These are phyloP conservation scores for Viola odorata DNA, from an alignment of 345 rosid species.

Conservation along the genomic window DNA sequence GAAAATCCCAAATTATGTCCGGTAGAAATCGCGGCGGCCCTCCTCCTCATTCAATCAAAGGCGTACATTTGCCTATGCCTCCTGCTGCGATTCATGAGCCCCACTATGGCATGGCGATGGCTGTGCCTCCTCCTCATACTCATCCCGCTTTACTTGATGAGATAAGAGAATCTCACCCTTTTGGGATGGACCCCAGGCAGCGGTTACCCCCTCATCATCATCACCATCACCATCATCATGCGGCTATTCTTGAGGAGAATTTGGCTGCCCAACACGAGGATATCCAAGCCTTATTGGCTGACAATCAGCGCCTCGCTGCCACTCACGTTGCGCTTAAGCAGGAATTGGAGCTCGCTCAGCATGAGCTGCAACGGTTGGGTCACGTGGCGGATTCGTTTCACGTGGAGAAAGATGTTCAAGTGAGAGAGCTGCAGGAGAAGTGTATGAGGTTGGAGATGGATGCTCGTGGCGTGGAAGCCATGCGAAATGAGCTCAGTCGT, in stretches of 20 bases:
- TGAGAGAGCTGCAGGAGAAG: slow-evolving; percentile 85
- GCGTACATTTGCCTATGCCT: slow-evolving; percentile 3
- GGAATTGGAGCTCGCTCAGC: slow-evolving; percentile 78
- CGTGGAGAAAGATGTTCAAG: slow-evolving; percentile 69
- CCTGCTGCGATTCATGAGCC: slow-evolving; percentile 1
- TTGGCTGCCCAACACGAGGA: slow-evolving; percentile 80
- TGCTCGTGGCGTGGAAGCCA: slow-evolving; percentile 57
- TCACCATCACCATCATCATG: slow-evolving; percentile 49
- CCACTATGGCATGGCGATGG: slow-evolving; percentile 28
- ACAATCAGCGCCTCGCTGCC: slow-evolving; percentile 79
- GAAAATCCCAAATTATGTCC: slow-evolving; percentile 17
- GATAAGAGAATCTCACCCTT: slow-evolving; percentile 45
- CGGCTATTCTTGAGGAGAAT: slow-evolving; percentile 61
- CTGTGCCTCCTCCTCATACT: slow-evolving; percentile 43
- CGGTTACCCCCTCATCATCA: too few species aligned
- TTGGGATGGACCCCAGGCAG: slow-evolving; percentile 48
- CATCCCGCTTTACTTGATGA: slow-evolving; percentile 59
- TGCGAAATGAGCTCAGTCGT: slow-evolving; percentile 54
- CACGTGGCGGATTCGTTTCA: slow-evolving; percentile 60
- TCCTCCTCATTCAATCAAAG: slow-evolving; percentile 29
- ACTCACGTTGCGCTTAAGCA: slow-evolving; percentile 95
- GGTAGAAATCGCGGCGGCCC: slow-evolving; percentile 33
- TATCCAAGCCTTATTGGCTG: slow-evolving; percentile 79
- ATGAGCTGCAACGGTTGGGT: slow-evolving; percentile 62
- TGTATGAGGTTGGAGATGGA: slow-evolving; percentile 58